A percentile compares a stretch with the other conserved stretches of the same genome.
Conservation (phyloP, 1,284 basidiomycete species). For the Gastroboletus turbinatus region DNA sequence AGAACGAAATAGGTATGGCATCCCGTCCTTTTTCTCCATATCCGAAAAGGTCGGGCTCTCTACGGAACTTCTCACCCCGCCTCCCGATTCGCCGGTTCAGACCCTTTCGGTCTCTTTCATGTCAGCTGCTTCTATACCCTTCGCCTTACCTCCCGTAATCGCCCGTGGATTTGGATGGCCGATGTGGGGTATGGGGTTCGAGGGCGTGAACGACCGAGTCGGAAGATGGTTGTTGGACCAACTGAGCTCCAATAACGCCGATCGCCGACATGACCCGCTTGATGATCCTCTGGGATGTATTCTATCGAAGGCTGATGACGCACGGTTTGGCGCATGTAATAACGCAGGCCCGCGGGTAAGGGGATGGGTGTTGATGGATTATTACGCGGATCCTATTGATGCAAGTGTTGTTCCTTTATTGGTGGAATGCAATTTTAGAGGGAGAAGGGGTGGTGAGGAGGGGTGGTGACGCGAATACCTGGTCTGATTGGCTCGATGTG, state of each 20-base stretch:
- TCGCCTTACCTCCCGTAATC: slow-evolving; percentile 70
- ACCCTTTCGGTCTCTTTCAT: slow-evolving; percentile 71
- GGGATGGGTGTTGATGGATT: slow-evolving; percentile 77
- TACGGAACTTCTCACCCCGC: slow-evolving; percentile 51
- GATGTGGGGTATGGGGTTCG: slow-evolving; percentile 66
- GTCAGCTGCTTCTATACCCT: slow-evolving; percentile 79
- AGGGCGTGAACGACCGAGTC: slow-evolving; percentile 79
- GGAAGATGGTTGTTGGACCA: slow-evolving; percentile 66
- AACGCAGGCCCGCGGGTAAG: slow-evolving; percentile 23
- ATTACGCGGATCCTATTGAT: slow-evolving; percentile 55
- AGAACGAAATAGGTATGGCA: slow-evolving; percentile 60
- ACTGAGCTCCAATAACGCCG: slow-evolving; percentile 32
- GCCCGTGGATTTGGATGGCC: slow-evolving; percentile 84
- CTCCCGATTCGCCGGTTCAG: slow-evolving; percentile 40
- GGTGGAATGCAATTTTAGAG: slow-evolving; percentile 73
- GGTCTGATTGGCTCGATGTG: background rate
- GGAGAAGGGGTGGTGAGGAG: slow-evolving; percentile 46
- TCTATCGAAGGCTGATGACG: background rate
- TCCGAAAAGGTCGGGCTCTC: slow-evolving; percentile 72
- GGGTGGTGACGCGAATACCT: slow-evolving; percentile 36
- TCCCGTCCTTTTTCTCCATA: slow-evolving; percentile 74
- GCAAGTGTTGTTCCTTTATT: slow-evolving; percentile 59
- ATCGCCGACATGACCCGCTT: background rate
- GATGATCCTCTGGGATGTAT: background rate
- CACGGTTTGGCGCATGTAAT: background rate